These are phyloP conservation scores for Wickerhamomyces xylosicus DNA, from an alignment of 805 yeast species.

Conservation along the genomic window DNA sequence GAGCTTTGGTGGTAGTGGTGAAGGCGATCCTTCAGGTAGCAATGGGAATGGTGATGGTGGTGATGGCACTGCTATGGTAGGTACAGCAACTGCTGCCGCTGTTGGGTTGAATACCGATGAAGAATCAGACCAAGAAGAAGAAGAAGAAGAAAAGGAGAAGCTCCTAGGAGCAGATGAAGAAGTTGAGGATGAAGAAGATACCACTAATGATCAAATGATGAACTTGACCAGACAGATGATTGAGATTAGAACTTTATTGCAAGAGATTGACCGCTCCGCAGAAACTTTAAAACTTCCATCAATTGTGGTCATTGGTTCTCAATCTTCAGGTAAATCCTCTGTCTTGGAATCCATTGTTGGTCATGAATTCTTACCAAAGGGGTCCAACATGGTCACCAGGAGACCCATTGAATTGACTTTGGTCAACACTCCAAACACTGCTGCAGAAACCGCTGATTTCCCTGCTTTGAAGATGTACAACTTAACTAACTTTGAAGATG, in stretches of 20 bases:
- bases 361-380: constrained; percentile 95
- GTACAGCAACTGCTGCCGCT: constrained; percentile 44
- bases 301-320: constrained; percentile 95
- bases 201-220: constrained; percentile 73
- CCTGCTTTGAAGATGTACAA: constrained; percentile 80
- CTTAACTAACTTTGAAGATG: constrained; percentile 79
- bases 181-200: constrained; percentile 44
- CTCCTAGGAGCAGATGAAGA: constrained; percentile 27
- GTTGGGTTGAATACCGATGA: constrained; percentile 39
- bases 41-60: constrained; percentile 19
- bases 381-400: constrained; percentile 96
- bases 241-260: constrained; percentile 75
- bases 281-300: constrained; percentile 82
- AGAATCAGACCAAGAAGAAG: constrained; percentile 34
- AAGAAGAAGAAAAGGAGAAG: constrained; percentile 28
- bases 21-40: background rate
- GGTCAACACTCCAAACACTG: constrained; percentile 72
- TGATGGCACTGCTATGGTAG: constrained; percentile 21
- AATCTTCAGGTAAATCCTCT: constrained; percentile 94
- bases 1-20: constrained; percentile 12
- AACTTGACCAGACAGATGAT: constrained; percentile 93
- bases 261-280: constrained; percentile 60
- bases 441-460: constrained; percentile 85
- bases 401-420: constrained; percentile 93
- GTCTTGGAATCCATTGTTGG: constrained; percentile 95